Percentiles rank a stretch among this genome's conserved stretches.
These are phyloP conservation scores for Lipomyces sp. DNA, from an alignment of 805 yeast genomes.

Conservation along the genomic window DNA sequence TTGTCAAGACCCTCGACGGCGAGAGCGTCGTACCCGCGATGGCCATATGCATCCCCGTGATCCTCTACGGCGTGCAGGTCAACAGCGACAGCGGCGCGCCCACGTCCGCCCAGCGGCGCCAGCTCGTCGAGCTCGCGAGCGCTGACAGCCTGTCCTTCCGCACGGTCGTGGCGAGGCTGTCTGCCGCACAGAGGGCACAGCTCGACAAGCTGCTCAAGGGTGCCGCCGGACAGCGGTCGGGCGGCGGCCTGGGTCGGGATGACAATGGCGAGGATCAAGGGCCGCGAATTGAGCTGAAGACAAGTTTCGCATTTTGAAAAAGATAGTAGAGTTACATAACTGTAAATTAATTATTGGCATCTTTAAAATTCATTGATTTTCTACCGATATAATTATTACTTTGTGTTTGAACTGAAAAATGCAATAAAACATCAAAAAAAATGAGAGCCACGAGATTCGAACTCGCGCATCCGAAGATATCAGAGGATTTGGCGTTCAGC, in stretches of 20 bases:
- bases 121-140: constrained; percentile 36
- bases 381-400: too few relatives aligned
- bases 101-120: constrained; percentile 17
- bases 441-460: constrained; percentile 43
- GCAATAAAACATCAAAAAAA: constrained; percentile 26
- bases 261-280: not conserved
- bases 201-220: constrained; percentile 28
- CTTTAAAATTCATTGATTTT: too few relatives aligned
- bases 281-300: constrained; percentile 24
- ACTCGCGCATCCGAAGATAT: constrained; percentile 44
- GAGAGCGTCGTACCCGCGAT: constrained; percentile 37
- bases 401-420: too few relatives aligned
- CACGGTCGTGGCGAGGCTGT: constrained; percentile 45
- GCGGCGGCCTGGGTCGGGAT: not conserved
- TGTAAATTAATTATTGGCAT: too few relatives aligned
- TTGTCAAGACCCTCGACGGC: constrained; percentile 41
- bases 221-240: too few relatives aligned
- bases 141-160: constrained; percentile 38
- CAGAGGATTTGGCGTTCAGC: constrained; percentile 35
- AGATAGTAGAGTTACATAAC: too few relatives aligned
- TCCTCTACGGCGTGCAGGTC: constrained; percentile 24
- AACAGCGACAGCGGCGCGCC: not conserved
- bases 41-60: constrained; percentile 33
- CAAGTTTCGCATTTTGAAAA: constrained; percentile 12
- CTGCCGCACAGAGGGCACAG: constrained; percentile 35